Evolutionary conservation across 108 stramenopile genomes (phyloP).

Genomic region (Aurantiochytrium sp.): DNA sequence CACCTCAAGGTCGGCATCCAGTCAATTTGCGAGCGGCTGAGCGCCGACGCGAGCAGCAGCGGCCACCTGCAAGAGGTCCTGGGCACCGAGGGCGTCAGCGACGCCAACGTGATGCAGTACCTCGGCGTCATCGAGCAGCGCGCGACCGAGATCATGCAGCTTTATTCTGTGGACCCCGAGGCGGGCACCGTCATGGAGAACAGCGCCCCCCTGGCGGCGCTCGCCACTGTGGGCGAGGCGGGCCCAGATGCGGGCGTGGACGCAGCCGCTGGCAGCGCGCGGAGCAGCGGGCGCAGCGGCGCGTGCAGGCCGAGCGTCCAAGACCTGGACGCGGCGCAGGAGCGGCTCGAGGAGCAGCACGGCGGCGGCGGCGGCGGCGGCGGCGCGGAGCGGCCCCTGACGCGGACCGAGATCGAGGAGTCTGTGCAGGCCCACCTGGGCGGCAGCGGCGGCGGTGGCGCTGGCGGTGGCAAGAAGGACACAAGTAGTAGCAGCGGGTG

Average conservation of each 20-base stretch:
- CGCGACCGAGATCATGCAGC: constrained; percentile 56
- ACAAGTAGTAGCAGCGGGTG: not conserved
- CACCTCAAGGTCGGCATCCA: constrained; percentile 61
- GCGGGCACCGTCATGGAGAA: not conserved
- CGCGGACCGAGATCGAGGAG: not conserved
- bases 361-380: too few relatives aligned
- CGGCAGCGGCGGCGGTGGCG: not conserved
- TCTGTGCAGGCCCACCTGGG: not conserved
- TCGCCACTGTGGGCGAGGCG: too few relatives aligned
- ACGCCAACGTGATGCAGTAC: constrained; percentile 66
- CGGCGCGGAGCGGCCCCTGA: not conserved
- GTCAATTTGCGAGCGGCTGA: constrained; percentile 54
- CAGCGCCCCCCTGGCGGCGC: too few relatives aligned
- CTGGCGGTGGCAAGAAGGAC: not conserved
- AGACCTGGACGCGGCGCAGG: not conserved
- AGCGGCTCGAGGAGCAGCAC: not conserved
- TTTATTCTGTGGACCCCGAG: constrained; percentile 41
- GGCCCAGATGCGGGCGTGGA: too few relatives aligned
- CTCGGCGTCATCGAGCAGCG: constrained; percentile 63
- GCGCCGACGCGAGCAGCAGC: constrained; percentile 41
- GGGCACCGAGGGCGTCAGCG: constrained; percentile 66
- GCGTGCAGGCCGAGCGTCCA: not conserved
- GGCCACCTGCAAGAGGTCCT: constrained; percentile 61
- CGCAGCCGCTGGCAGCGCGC: too few relatives aligned
- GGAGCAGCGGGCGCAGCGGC: too few relatives aligned